Conservation (phyloP, 2,329 filamentous ascomycete species). For the Stemphylium lycopersici region DNA sequence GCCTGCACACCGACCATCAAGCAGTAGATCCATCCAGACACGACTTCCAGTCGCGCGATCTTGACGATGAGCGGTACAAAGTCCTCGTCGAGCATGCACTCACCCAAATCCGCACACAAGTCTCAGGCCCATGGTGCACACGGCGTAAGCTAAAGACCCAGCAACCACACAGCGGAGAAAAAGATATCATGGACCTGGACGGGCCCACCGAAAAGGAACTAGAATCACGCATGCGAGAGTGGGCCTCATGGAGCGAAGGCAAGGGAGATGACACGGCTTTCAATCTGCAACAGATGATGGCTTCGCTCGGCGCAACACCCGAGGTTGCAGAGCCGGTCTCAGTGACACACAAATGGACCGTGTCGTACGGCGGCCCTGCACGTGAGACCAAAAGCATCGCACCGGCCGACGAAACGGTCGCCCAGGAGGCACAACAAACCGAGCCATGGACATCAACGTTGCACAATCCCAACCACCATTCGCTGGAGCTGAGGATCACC, state of each 20-base stretch:
- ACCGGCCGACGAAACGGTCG: conserved; percentile 14
- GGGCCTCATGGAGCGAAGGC: conserved; percentile 31
- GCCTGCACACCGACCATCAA: not conserved
- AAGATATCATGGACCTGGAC: conserved; percentile 23
- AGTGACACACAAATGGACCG: conserved; percentile 30
- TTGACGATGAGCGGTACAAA: conserved; percentile 34
- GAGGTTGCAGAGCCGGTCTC: conserved; percentile 27
- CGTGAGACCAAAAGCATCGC: conserved; percentile 17
- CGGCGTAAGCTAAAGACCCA: conserved; percentile 33
- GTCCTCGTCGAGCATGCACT: conserved; percentile 48
- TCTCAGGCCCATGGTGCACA: conserved; percentile 34
- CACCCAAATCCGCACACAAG: conserved; percentile 40
- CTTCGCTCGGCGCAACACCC: conserved; percentile 33
- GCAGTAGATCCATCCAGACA: not conserved
- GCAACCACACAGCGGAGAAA: conserved; percentile 18
- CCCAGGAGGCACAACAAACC: conserved; percentile 10
- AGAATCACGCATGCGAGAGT: conserved; percentile 36
- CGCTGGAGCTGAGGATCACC: conserved; percentile 35
- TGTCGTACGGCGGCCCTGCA: conserved; percentile 31
- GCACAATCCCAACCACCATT: conserved; percentile 34
- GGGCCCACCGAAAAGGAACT: conserved; percentile 36
- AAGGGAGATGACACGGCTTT: conserved; percentile 33
- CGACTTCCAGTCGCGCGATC: conserved; percentile 9
- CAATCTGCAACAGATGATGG: conserved; percentile 46
- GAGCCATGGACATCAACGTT: conserved; percentile 39